Evolutionary conservation across 768 basidiomycete genomes (phyloP).

Genomic region (Heimioporus sp.): DNA sequence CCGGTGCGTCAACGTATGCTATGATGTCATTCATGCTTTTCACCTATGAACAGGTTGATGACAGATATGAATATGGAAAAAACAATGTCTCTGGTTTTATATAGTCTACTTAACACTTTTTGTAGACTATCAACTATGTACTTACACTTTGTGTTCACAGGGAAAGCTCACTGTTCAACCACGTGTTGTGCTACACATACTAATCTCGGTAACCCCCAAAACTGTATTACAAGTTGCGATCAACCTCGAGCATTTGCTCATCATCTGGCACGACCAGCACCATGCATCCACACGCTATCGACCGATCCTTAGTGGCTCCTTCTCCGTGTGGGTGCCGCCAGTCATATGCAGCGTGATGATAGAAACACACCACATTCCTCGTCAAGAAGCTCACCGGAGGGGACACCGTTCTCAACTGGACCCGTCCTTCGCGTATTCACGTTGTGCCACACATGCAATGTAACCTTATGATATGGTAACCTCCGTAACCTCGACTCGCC

Average conservation of each 20-base stretch:
- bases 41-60: no score
- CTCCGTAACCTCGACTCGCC: slow-evolving; percentile 85
- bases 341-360: background rate
- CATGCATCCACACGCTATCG: slow-evolving; percentile 58
- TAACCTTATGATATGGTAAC: slow-evolving; percentile 58
- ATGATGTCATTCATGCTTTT: no score
- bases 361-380: slow-evolving; percentile 85
- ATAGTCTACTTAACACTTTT: no score
- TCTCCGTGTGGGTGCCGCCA: slow-evolving; percentile 60
- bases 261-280: slow-evolving; percentile 14
- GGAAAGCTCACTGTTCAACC: background rate
- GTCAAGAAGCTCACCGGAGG: slow-evolving; percentile 72
- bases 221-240: slow-evolving; percentile 28
- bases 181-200: no score
- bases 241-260: slow-evolving; percentile 33
- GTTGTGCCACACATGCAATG: slow-evolving; percentile 2
- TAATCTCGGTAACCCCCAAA: no score
- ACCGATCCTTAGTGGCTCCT: slow-evolving; percentile 93
- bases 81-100: no score
- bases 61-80: no score
- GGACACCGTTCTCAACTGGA: slow-evolving; percentile 82
- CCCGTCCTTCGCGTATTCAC: slow-evolving; percentile 47
- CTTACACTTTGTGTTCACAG: slow-evolving; percentile 19
- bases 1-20: no score
- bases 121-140: no score